Conservation (phyloP, 331 rosid genomes). For the Saraca asoca region DNA sequence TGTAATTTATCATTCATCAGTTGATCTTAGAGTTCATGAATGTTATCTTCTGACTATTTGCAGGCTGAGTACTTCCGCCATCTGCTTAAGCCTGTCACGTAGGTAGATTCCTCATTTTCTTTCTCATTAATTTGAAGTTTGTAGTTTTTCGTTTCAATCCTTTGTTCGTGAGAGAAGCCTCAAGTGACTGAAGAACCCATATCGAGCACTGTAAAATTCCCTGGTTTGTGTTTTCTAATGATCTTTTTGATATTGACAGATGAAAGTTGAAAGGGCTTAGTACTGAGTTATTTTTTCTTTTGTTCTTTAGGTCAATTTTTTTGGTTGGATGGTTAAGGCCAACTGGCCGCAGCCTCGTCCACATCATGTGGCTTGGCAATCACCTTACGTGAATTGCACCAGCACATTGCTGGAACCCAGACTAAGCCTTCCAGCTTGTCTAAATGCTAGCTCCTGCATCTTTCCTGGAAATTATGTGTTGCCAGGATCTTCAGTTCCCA, state of each 20-base stretch:
- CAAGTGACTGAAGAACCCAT: conserved; percentile 34
- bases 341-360: conserved; percentile 40
- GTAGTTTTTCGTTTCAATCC: conserved; percentile 18
- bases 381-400: conserved; percentile 40
- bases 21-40: no score
- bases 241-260: conserved; percentile 2
- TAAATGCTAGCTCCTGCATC: conserved; percentile 29
- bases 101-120: no score
- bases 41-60: conserved; percentile 23
- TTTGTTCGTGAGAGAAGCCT: conserved; percentile 36
- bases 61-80: conserved; percentile 95
- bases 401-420: conserved; percentile 19
- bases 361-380: conserved; percentile 59
- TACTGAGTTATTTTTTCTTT: conserved; percentile 24
- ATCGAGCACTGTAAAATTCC: conserved; percentile 31
- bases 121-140: no score
- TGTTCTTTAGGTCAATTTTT: conserved; percentile 43
- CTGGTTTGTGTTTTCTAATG: conserved; percentile 33
- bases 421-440: conserved; percentile 29
- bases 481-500: conserved; percentile 38
- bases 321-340: conserved; percentile 59
- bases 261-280: conserved; percentile 13
- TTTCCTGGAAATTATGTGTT: conserved; percentile 35
- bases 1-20: no score
- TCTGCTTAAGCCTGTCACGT: conserved; percentile 66